Evolutionary conservation across 2,329 filamentous ascomycete species (phyloP).

Genomic region (Diaporthe destruens): DNA sequence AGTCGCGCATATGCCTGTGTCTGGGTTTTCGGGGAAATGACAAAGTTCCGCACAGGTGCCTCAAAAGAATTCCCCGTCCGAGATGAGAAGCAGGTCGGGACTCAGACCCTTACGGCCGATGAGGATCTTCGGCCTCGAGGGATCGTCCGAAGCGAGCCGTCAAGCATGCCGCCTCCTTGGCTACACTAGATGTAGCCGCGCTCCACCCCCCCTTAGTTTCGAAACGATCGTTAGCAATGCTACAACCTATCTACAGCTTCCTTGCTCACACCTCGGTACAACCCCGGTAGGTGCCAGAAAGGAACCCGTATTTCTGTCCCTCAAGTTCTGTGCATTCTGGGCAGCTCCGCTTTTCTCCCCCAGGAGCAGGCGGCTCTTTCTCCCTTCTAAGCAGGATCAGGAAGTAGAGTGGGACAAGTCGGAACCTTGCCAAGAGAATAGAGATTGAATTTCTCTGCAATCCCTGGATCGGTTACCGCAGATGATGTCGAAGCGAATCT

Average conservation of each 20-base stretch:
- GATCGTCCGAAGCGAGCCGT: constrained; percentile 32
- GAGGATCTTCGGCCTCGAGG: constrained; percentile 1
- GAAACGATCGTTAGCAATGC: constrained; percentile 17
- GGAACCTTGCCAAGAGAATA: constrained; percentile 23
- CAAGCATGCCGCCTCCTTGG: constrained; percentile 23
- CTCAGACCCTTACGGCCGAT: not conserved
- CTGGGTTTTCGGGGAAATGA: constrained; percentile 5
- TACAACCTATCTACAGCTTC: constrained; percentile 5
- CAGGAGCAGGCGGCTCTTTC: constrained; percentile 20
- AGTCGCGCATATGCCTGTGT: not conserved
- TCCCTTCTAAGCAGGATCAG: constrained; percentile 20
- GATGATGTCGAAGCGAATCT: constrained; percentile 29
- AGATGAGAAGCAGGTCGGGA: constrained; percentile 11
- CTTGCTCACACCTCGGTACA: constrained; percentile 14
- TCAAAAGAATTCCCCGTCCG: constrained; percentile 8
- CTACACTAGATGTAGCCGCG: constrained; percentile 25
- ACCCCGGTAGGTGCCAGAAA: constrained; percentile 3
- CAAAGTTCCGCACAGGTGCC: not conserved
- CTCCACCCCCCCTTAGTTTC: constrained; percentile 32
- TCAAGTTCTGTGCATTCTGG: constrained; percentile 6
- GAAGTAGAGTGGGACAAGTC: constrained; percentile 25
- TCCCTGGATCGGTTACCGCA: constrained; percentile 9
- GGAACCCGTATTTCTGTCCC: not conserved
- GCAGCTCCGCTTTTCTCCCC: constrained; percentile 14
- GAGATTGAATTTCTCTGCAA: constrained; percentile 21